Percentiles rank a stretch among this genome's conserved stretches.
phyloP scores from a whole-genome alignment of 1,284 basidiomycete species.

The Leccinum pallidistipes region DNA sequence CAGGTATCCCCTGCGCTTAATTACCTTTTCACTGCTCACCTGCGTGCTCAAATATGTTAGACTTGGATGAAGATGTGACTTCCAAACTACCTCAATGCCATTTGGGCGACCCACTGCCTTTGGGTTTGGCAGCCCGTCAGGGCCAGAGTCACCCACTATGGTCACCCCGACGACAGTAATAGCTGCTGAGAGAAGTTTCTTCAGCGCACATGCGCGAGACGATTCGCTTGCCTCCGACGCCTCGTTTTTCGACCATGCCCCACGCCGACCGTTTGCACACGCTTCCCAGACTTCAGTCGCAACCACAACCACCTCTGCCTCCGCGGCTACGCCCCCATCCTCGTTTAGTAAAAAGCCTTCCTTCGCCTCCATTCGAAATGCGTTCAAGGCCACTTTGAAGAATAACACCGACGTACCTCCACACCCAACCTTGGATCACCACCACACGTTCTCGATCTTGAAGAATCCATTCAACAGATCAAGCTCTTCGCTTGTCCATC shows the following conservation, averaged over 20 bases:
- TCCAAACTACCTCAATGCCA: slow-evolving; percentile 52
- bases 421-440: slow-evolving; percentile 60
- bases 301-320: slow-evolving; percentile 38
- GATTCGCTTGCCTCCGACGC: slow-evolving; percentile 70
- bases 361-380: slow-evolving; percentile 85
- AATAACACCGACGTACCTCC: slow-evolving; percentile 57
- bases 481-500: slow-evolving; percentile 62
- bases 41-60: slow-evolving; percentile 35
- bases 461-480: slow-evolving; percentile 81
- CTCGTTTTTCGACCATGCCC: slow-evolving; percentile 62
- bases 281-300: slow-evolving; percentile 69
- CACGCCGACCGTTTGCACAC: slow-evolving; percentile 59
- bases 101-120: slow-evolving; percentile 57
- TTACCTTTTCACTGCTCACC: slow-evolving; percentile 1
- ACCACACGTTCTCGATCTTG: slow-evolving; percentile 63
- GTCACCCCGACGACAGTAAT: slow-evolving; percentile 46
- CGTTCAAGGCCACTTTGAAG: slow-evolving; percentile 75
- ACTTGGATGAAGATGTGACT: slow-evolving; percentile 71
- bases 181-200: slow-evolving; percentile 57
- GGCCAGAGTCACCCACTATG: slow-evolving; percentile 65
- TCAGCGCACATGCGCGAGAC: slow-evolving; percentile 60
- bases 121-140: slow-evolving; percentile 45
- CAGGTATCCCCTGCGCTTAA: slow-evolving; percentile 45
- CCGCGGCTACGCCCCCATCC: slow-evolving; percentile 35
- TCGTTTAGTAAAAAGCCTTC: slow-evolving; percentile 80